These are phyloP conservation scores for Cladosporium sp. DNA, from an alignment of 2,329 filamentous ascomycete species.

Conservation along the genomic window DNA sequence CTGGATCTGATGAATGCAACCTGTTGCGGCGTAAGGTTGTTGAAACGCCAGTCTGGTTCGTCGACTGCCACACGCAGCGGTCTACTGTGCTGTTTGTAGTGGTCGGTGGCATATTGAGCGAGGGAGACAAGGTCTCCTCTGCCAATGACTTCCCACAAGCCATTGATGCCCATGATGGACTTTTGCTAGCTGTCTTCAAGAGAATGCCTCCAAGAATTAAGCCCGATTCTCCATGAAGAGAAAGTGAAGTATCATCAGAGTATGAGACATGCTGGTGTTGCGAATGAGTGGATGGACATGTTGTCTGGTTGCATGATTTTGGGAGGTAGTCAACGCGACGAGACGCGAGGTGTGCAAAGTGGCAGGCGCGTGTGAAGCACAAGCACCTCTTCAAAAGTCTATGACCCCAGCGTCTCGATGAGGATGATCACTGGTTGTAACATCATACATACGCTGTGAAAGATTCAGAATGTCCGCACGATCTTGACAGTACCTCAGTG, in stretches of 20 bases:
- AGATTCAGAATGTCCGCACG: too few species aligned
- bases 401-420: not conserved
- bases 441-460: too few species aligned
- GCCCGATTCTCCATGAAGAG: not conserved
- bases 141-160: conserved; percentile 42
- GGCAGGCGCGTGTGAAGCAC: not conserved
- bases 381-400: not conserved
- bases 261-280: not conserved
- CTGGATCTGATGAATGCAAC: conserved; percentile 40
- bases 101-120: conserved; percentile 41
- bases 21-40: conserved; percentile 40
- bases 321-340: not conserved
- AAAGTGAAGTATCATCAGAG: not conserved
- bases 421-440: not conserved
- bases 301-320: not conserved
- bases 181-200: not conserved
- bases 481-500: too few species aligned
- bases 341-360: not conserved
- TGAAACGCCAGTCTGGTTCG: conserved; percentile 47
- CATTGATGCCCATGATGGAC: conserved; percentile 9
- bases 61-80: conserved; percentile 46
- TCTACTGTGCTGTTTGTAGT: conserved; percentile 37
- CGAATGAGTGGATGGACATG: not conserved
- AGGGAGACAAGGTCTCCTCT: conserved; percentile 38
- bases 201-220: not conserved